Percentiles rank a stretch among this genome's conserved stretches.
These are phyloP conservation scores for Lachancea sp. DNA, from an alignment of 805 yeast genomes.

Conservation along the genomic window DNA sequence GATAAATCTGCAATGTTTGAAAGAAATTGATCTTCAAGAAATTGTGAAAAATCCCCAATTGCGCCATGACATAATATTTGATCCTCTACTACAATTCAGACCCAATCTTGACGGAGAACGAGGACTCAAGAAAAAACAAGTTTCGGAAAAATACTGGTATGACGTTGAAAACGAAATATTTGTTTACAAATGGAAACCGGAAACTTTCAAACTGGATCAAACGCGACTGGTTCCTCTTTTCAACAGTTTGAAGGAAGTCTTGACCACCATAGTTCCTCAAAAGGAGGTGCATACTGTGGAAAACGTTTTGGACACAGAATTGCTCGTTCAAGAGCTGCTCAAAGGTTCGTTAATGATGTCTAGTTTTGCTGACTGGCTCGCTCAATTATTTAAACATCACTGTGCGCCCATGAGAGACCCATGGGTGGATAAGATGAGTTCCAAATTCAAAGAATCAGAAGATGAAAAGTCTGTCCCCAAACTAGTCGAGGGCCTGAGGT, in stretches of 20 bases:
- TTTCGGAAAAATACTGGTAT: conserved; percentile 79
- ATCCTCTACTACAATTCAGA: conserved; percentile 85
- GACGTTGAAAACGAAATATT: conserved; percentile 65
- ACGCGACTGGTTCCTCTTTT: conserved; percentile 61
- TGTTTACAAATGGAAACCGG: conserved; percentile 33
- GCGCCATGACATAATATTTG: conserved; percentile 88
- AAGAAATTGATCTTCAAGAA: conserved; percentile 82
- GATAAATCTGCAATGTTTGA: conserved; percentile 69
- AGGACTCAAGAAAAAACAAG: conserved; percentile 66
- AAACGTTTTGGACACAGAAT: conserved; percentile 69
- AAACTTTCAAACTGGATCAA: conserved; percentile 28
- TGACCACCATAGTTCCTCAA: conserved; percentile 67
- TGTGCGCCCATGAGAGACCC: conserved; percentile 95
- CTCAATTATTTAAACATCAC: conserved; percentile 72
- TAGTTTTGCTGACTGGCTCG: conserved; percentile 65
- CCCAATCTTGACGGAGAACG: conserved; percentile 89
- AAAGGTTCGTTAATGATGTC: conserved; percentile 69
- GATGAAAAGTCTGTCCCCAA: conserved; percentile 40
- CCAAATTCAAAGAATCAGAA: conserved; percentile 43
- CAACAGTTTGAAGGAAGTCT: conserved; percentile 69
- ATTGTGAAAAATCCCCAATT: conserved; percentile 87
- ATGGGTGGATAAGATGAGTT: conserved; percentile 80
- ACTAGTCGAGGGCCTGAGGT: conserved; percentile 69
- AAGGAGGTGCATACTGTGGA: conserved; percentile 63
- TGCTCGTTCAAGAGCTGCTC: conserved; percentile 66